Evolutionary conservation across 768 basidiomycete species (phyloP).

Genomic region (Tricholoma sp.): DNA sequence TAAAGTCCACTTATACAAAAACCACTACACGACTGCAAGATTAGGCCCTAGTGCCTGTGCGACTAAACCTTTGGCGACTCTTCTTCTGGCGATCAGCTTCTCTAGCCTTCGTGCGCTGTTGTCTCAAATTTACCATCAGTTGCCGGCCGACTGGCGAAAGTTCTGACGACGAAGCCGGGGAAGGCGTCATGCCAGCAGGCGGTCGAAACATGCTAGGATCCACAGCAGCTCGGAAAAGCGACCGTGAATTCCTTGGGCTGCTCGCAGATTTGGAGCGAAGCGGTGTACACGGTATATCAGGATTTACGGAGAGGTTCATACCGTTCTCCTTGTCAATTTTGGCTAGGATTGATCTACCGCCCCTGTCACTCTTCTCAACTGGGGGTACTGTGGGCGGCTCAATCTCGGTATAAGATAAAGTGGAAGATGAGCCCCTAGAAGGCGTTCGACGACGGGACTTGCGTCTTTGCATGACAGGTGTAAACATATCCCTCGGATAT

Average conservation of each 20-base stretch:
- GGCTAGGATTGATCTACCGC: conserved; percentile 13
- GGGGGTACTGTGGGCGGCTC: conserved; percentile 13
- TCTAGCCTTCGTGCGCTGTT: conserved; percentile 36
- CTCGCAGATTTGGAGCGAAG: conserved; percentile 29
- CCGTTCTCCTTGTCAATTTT: conserved; percentile 39
- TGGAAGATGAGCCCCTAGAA: conserved; percentile 21
- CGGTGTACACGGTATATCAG: conserved; percentile 42
- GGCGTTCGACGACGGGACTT: conserved; percentile 22
- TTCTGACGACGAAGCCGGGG: conserved; percentile 69
- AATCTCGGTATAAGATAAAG: conserved; percentile 10
- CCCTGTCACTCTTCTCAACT: conserved; percentile 9
- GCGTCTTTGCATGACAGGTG: conserved; percentile 27
- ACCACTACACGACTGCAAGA: neutral
- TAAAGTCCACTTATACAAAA: neutral
- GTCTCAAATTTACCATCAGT: conserved; percentile 62
- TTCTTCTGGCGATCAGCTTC: conserved; percentile 27
- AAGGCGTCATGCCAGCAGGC: conserved; percentile 41
- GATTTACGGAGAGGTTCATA: conserved; percentile 27
- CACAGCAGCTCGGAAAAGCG: conserved; percentile 33
- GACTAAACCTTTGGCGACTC: neutral
- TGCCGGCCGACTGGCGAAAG: conserved; percentile 63
- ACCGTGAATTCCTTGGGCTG: conserved; percentile 18
- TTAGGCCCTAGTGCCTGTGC: neutral
- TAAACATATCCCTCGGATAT: conserved; percentile 24
- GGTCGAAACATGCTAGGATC: conserved; percentile 43